These are phyloP conservation scores for Komagataella mondaviorum DNA, from an alignment of 805 yeast species.

Conservation along the genomic window DNA sequence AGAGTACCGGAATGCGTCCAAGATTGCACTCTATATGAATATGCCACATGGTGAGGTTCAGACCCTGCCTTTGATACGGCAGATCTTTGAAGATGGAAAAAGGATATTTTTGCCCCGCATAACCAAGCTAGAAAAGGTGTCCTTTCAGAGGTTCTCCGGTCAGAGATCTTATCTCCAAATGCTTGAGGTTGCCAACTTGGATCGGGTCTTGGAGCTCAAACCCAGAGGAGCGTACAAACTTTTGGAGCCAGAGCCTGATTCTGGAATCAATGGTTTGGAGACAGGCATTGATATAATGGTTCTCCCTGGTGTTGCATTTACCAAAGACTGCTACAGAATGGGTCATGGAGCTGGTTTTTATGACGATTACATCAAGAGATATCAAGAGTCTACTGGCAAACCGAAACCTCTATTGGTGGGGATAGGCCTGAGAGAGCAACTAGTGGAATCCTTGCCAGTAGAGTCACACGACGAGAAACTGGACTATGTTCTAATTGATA, in stretches of 20 bases:
- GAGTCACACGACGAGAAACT: constrained; percentile 54
- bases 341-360: constrained; percentile 95
- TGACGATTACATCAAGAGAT: constrained; percentile 57
- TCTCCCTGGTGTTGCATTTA: constrained; percentile 81
- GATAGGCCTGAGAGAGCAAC: constrained; percentile 50
- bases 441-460: constrained; percentile 34
- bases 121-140: constrained; percentile 16
- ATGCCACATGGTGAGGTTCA: constrained; percentile 63
- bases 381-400: constrained; percentile 18
- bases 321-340: constrained; percentile 31
- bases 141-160: constrained; percentile 9
- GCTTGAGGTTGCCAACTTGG: constrained; percentile 28
- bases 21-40: constrained; percentile 59
- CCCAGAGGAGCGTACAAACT: constrained; percentile 62
- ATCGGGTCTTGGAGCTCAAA: constrained; percentile 28
- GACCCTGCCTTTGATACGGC: constrained; percentile 38
- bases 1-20: constrained; percentile 28
- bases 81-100: constrained; percentile 34
- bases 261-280: constrained; percentile 3
- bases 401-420: constrained; percentile 38
- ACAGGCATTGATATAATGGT: constrained; percentile 55
- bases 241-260: constrained; percentile 42
- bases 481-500: constrained; percentile 38
- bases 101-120: constrained; percentile 43
- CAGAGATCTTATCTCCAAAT: constrained; percentile 41